A percentile compares a stretch with the other conserved stretches of the same genome.
Conservation (phyloP, 1,284 basidiomycete genomes). For the Sparassis latifolia region DNA sequence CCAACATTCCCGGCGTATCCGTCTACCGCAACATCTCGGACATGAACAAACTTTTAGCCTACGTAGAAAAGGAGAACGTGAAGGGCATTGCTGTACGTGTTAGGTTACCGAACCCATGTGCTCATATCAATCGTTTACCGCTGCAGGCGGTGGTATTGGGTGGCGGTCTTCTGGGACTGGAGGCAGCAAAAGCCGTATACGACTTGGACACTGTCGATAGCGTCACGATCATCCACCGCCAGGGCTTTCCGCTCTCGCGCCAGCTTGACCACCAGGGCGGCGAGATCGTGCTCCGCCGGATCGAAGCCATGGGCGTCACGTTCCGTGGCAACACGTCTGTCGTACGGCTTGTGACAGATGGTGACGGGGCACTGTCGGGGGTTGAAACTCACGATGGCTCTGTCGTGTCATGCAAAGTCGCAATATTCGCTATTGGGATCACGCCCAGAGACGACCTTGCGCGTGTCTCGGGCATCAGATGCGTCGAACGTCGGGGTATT, state of each 20-base stretch:
- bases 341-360: slow-evolving; percentile 30
- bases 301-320: slow-evolving; percentile 60
- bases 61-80: slow-evolving; percentile 39
- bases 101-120: neutral
- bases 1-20: slow-evolving; percentile 49
- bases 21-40: slow-evolving; percentile 72
- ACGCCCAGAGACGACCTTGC: slow-evolving; percentile 67
- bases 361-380: slow-evolving; percentile 37
- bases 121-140: no score
- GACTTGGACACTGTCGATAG: slow-evolving; percentile 44
- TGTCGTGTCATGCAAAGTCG: slow-evolving; percentile 40
- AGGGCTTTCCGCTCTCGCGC: slow-evolving; percentile 57
- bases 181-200: slow-evolving; percentile 70
- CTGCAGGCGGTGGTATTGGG: slow-evolving; percentile 53
- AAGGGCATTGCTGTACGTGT: slow-evolving; percentile 23
- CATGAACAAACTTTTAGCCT: slow-evolving; percentile 54
- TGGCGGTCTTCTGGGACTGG: slow-evolving; percentile 69
- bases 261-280: slow-evolving; percentile 69
- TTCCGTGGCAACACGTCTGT: slow-evolving; percentile 51
- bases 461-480: slow-evolving; percentile 41
- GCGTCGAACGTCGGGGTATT: slow-evolving; percentile 44
- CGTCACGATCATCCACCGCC: slow-evolving; percentile 56
- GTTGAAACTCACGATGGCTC: slow-evolving; percentile 43
- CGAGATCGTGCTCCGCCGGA: slow-evolving; percentile 61
- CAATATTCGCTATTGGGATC: slow-evolving; percentile 66